These are phyloP conservation scores for Colletotrichum shisoi DNA, from an alignment of 2,329 filamentous ascomycete species.

Conservation along the genomic window DNA sequence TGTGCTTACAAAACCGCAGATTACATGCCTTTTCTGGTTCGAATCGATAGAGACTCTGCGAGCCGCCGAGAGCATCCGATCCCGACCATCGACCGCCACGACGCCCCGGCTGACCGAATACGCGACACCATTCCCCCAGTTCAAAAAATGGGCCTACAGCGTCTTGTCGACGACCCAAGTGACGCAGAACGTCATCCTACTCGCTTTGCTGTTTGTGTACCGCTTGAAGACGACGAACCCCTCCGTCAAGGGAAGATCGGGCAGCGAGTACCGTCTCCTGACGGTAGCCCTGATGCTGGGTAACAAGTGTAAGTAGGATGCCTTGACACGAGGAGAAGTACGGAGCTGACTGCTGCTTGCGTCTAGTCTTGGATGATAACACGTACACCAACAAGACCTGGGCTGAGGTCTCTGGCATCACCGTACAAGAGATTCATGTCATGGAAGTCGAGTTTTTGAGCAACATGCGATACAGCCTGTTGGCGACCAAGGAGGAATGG, in stretches of 20 bases:
- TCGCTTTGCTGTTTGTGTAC: conserved; percentile 92
- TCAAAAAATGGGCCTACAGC: conserved; percentile 91
- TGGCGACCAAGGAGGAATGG: conserved; percentile 88
- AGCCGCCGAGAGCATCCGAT: conserved; percentile 70
- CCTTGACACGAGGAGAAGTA: neutral
- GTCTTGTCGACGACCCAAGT: conserved; percentile 95
- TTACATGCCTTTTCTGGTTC: conserved; percentile 98
- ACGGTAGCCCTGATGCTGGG: conserved; percentile 97
- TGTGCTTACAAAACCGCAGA: conserved; percentile 58
- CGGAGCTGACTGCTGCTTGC: conserved; percentile 4
- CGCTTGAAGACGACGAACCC: conserved; percentile 90
- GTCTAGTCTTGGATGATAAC: conserved; percentile 90
- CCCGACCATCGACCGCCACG: conserved; percentile 50
- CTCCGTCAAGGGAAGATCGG: conserved; percentile 85
- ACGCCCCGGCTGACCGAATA: conserved; percentile 69
- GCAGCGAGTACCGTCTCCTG: conserved; percentile 90
- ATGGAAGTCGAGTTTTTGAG: conserved; percentile 99
- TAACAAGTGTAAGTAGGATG: conserved; percentile 79
- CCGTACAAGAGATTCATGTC: conserved; percentile 93
- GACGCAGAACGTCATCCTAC: conserved; percentile 89
- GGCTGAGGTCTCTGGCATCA: conserved; percentile 95
- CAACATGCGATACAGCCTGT: conserved; percentile 95
- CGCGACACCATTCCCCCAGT: conserved; percentile 78
- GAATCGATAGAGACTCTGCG: conserved; percentile 83
- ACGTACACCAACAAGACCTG: conserved; percentile 99